phyloP scores from a whole-genome alignment of 192 early-diverging fungal genomes.

The Umbelopsis isabellina region DNA sequence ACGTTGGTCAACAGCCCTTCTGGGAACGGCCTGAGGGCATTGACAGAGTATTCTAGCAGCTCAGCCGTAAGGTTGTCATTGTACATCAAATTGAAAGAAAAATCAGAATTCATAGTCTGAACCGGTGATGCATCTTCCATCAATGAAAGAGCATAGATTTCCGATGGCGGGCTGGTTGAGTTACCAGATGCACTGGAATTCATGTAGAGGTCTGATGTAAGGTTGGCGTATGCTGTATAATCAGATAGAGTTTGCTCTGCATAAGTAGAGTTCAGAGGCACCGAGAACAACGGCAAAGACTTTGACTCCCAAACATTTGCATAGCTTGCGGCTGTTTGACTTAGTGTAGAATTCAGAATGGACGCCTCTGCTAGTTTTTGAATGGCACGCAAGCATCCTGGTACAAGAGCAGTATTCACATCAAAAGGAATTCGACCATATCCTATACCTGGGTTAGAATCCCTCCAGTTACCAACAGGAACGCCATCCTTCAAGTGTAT shows the following conservation, averaged over 20 bases:
- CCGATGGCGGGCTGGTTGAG: neutral
- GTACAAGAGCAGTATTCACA: constrained; percentile 12
- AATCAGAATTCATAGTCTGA: constrained; percentile 4
- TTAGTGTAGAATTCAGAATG: neutral
- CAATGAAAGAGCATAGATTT: constrained; percentile 15
- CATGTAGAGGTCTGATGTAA: neutral
- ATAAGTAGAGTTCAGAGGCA: neutral
- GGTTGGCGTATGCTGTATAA: constrained; percentile 10
- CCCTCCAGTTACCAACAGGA: constrained; percentile 21
- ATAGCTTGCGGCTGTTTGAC: neutral
- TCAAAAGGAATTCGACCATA: constrained; percentile 7
- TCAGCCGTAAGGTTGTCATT: neutral
- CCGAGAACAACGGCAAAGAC: neutral
- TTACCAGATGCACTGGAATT: neutral
- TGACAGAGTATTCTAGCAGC: neutral
- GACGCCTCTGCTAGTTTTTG: neutral
- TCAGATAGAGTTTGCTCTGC: neutral
- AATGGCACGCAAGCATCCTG: constrained; percentile 4
- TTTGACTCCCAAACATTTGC: constrained; percentile 8
- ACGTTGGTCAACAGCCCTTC: constrained; percentile 12
- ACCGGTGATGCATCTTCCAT: constrained; percentile 1
- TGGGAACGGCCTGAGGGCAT: neutral
- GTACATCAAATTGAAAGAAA: constrained; percentile 19
- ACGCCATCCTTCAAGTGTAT: constrained; percentile 6
- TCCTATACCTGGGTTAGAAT: constrained; percentile 6